These are phyloP conservation scores for Urochloa ruziziensis DNA, from an alignment of 176 grass and related monocot genomes.

Conservation along the genomic window DNA sequence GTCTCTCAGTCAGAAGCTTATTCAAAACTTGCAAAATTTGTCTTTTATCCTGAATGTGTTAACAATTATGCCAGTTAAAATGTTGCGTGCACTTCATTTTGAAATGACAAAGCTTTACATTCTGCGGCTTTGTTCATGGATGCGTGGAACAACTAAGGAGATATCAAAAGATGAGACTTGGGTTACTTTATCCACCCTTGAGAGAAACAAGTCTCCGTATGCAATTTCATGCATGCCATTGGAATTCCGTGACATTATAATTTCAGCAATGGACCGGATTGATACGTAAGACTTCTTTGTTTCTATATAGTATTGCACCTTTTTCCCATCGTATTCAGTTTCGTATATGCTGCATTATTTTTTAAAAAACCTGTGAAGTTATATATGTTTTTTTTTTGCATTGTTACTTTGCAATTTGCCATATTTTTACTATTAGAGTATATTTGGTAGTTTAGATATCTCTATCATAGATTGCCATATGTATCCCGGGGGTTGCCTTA, in stretches of 20 bases:
- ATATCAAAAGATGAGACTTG: conserved; percentile 84
- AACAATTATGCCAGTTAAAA: conserved; percentile 73
- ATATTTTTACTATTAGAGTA: too few relatives aligned
- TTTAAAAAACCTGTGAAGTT: background rate
- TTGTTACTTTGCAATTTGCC: background rate
- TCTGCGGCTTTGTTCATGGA: conserved; percentile 90
- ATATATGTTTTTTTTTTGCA: background rate
- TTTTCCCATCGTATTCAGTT: background rate
- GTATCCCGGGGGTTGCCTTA: too few relatives aligned
- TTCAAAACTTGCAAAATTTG: conserved; percentile 1
- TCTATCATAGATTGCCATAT: too few relatives aligned
- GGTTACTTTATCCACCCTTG: conserved; percentile 82
- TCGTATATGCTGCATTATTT: conserved; percentile 24
- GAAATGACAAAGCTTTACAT: conserved; percentile 96
- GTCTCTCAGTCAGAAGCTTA: background rate
- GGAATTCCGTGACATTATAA: conserved; percentile 67
- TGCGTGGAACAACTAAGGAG: conserved; percentile 79
- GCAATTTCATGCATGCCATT: conserved; percentile 97
- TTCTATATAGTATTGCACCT: conserved; percentile 5
- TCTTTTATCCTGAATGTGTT: conserved; percentile 34
- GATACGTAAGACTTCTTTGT: conserved; percentile 62
- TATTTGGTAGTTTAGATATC: too few relatives aligned
- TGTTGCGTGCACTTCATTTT: conserved; percentile 72
- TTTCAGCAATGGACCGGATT: conserved; percentile 90
- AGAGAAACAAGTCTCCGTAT: conserved; percentile 89